phyloP scores from a whole-genome alignment of 1,284 basidiomycete species.

The Austropuccinia psidii region DNA sequence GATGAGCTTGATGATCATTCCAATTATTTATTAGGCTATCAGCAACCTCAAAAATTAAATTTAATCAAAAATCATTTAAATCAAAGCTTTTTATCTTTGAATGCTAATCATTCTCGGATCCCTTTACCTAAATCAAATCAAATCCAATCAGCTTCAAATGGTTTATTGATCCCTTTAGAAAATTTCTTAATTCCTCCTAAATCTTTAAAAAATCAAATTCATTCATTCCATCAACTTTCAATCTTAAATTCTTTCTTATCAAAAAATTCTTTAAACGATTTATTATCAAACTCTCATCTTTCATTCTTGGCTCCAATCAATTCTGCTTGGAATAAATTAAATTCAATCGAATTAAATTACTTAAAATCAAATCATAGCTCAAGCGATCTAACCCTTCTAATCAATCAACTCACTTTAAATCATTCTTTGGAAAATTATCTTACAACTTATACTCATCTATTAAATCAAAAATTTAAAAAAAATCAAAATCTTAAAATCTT shows the following conservation, averaged over 20 bases:
- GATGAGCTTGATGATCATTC: constrained; percentile 62
- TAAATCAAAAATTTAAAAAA: constrained; percentile 41
- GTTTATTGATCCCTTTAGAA: constrained; percentile 57
- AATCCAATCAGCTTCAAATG: constrained; percentile 64
- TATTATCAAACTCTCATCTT: constrained; percentile 55
- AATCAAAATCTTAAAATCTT: neutral
- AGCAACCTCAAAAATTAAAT: constrained; percentile 60
- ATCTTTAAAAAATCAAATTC: constrained; percentile 40
- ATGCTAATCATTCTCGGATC: neutral
- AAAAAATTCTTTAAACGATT: constrained; percentile 43
- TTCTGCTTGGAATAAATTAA: constrained; percentile 60
- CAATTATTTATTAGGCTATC: constrained; percentile 47
- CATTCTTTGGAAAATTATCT: constrained; percentile 58
- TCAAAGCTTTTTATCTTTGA: neutral
- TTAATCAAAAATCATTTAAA: constrained; percentile 49
- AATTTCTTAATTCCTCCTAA: constrained; percentile 45
- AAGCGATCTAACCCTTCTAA: constrained; percentile 66
- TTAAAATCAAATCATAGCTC: constrained; percentile 74
- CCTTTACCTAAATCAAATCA: constrained; percentile 57
- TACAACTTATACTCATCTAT: constrained; percentile 60
- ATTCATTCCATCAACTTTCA: constrained; percentile 42
- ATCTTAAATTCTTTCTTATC: constrained; percentile 44
- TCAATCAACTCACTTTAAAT: constrained; percentile 54
- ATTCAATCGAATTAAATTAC: constrained; percentile 65
- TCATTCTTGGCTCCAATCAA: constrained; percentile 86